Evolutionary conservation across 1,284 basidiomycete species (phyloP), one percentile per base, ranked within the genome.

Genomic region (Trametes pubescens): DNA sequence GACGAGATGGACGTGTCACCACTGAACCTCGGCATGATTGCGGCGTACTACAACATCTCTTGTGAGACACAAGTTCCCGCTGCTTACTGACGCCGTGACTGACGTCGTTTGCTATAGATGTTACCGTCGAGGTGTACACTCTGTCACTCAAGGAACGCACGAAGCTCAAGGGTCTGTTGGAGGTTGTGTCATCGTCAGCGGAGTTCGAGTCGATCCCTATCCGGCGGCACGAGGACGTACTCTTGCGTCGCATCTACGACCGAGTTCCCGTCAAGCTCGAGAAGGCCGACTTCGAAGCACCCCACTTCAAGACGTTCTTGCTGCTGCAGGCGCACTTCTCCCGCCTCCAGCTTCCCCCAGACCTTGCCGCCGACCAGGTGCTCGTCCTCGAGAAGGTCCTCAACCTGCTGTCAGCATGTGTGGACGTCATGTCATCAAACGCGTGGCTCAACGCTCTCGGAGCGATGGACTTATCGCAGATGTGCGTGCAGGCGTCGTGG

Each of bases 401-500:
- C 67, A 97, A 95, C 71, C 79, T 97, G 32, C 83, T 97, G 24
- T 95, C 92, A 13, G 96, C 97, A 2, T 96, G 95, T 74, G 96
- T 99, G 38, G 97, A 99, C 76, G 97, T 99, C 65, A 96, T 99
- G 95, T 96, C 93, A 5, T 95, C 92, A 53, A 98, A 98, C 74
- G 95, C 94, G 3, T 97, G 91, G 90, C 78, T 99, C 72, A 97
- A 91, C 73, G 97, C 96, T 0, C 81, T 99, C 16, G 93, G 96
- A 54, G 97, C 96, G 0, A 99, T 99, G 98, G 98, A 99, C 80
- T 77, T 99, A 63, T 94, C 92, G n/a, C 98, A 99, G 80, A 99
- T 99, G 97, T 96, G 94, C 76, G 95, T 99, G 2, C 98, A 99
- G 78, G 96, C 94, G 0, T 91, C 97, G 76, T 99, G 97, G 97